phyloP scores from a whole-genome alignment of 257 asterid species.

The Solanum gracilifrons region DNA sequence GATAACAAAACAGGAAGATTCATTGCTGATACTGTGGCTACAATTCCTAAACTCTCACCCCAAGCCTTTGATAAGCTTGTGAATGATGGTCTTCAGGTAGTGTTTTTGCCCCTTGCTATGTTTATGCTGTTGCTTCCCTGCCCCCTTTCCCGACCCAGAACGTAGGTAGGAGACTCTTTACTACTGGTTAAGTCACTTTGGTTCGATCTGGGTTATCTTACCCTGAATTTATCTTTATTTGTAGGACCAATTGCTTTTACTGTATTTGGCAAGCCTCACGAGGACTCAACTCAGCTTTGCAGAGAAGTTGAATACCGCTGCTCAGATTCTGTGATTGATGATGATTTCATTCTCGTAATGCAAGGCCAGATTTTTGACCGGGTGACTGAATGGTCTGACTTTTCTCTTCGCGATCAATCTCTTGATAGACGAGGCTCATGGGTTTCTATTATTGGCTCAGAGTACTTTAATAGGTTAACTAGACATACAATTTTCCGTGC shows the following conservation, averaged over 20 bases:
- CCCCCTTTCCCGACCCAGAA: not conserved
- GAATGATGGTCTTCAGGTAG: slow-evolving; percentile 67
- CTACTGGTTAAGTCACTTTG: not conserved
- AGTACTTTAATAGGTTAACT: not conserved
- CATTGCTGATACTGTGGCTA: slow-evolving; percentile 52
- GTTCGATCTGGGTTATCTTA: not conserved
- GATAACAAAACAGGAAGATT: slow-evolving; percentile 67
- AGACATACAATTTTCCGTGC: not conserved
- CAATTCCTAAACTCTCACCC: slow-evolving; percentile 63
- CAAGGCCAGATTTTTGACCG: not conserved
- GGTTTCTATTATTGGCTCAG: not conserved
- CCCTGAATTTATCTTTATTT: not conserved
- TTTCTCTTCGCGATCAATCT: not conserved
- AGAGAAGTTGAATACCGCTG: slow-evolving; percentile 86
- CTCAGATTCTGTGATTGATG: slow-evolving; percentile 52
- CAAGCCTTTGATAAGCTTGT: slow-evolving; percentile 28
- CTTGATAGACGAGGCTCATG: not conserved
- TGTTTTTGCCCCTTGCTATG: too few species aligned
- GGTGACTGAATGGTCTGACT: not conserved
- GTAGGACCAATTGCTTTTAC: slow-evolving; percentile 75
- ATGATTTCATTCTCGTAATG: not conserved
- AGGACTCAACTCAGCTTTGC: slow-evolving; percentile 92
- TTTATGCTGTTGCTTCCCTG: not conserved
- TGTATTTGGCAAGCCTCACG: slow-evolving; percentile 87
- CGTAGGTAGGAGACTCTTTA: not conserved